Base-by-base conservation (phyloP, 345 rosid genomes). In the Eucalyptus dawsonii region DNA sequence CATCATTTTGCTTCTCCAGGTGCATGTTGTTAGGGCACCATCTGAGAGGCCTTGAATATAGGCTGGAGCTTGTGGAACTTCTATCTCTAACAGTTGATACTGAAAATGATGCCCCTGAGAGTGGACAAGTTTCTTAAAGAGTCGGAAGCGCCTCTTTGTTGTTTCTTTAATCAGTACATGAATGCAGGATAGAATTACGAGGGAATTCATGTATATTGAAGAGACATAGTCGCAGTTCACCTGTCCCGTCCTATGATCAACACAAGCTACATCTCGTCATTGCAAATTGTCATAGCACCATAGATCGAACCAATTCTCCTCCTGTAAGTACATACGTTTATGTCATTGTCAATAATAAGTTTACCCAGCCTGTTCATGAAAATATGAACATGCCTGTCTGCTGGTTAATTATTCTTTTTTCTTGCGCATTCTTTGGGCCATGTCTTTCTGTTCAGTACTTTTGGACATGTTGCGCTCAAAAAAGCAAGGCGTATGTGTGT, bases 21-120 rank as follows among this genome's bases (percentile, higher is more conserved):
- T 97, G 98, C 91, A 97, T 97, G 98, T 93, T 97, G 65, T 86
- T 97, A 93, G 99, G 99, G 90, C 99, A 97, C 91, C 94, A 96
- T 90, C 95, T 97, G 31, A 94, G 99, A 93, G 99, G 99, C 87
- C 93, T 96, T 14, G 98, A 97, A 92, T 96, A 96, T 89, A 94
- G 98, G 58, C 91, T 95, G 96, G 98, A 95, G 93, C 97, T 97
- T 88, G 93, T 87, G 91, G 97, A 95, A 80, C 98, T 97, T 90
- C 83, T 97, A 14, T 94, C 95, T 24, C 91, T 94, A 90, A 93
- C 97, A 7, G 91, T 93, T 50, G 90, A 91, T 42, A 88, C 87
- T n/a, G 92, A 91, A 89, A 93, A 89, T 91, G 95, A 93, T 31
- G 88, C 92, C 72, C 31, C 51, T 34, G 92, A 91, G 83, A 90